Conservation (phyloP, 768 basidiomycete species). For the Thelephora ganbajun region DNA sequence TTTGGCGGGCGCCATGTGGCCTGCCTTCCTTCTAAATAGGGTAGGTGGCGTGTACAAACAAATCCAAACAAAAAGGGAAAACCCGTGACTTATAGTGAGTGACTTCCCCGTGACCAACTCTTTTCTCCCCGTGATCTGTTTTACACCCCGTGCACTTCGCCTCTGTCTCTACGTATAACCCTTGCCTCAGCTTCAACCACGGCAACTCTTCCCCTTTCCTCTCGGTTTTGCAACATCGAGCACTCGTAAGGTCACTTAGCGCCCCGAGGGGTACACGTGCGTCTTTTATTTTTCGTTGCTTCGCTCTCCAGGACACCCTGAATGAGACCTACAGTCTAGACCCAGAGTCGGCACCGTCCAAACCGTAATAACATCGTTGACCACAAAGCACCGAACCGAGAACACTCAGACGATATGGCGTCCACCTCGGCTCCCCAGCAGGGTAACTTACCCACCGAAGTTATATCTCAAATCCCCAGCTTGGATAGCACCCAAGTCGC, state of each 20-base stretch:
- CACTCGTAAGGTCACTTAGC: background rate
- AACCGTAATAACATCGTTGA: no score
- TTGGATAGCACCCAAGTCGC: background rate
- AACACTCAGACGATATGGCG: no score
- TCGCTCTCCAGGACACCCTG: no score
- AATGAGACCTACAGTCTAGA: no score
- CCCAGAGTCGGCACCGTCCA: no score
- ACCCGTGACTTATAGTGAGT: background rate
- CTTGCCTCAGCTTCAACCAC: conserved; percentile 18
- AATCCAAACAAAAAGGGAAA: background rate
- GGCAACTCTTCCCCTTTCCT: conserved; percentile 6
- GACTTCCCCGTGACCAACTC: background rate
- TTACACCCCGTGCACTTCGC: background rate
- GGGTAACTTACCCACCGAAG: background rate
- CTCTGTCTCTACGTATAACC: conserved; percentile 11
- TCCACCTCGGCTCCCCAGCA: no score
- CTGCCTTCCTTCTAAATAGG: no score
- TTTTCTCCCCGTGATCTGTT: conserved; percentile 1
- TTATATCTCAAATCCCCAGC: background rate
- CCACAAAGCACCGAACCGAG: no score
- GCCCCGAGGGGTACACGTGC: background rate
- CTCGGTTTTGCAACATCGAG: background rate
- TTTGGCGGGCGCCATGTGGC: no score
- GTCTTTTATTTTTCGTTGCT: background rate
- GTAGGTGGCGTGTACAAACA: background rate